These are phyloP conservation scores for Ustilago curta DNA, from an alignment of 1,284 basidiomycete genomes.

Conservation along the genomic window DNA sequence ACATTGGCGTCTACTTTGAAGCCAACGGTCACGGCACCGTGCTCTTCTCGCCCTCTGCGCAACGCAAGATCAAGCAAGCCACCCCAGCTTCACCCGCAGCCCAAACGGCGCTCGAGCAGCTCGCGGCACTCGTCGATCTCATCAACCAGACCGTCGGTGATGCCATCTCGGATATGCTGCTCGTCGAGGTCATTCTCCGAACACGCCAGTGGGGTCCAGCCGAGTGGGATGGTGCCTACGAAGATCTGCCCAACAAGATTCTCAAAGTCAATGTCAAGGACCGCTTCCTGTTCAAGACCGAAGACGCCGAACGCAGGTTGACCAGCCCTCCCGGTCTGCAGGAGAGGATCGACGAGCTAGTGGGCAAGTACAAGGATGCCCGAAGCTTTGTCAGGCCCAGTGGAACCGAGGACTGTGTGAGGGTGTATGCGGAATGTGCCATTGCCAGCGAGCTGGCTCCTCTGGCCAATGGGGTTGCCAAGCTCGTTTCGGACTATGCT, in stretches of 20 bases:
- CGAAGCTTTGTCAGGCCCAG: conserved; percentile 94
- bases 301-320: conserved; percentile 91
- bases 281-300: conserved; percentile 86
- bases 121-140: conserved; percentile 77
- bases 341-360: conserved; percentile 85
- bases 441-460: conserved; percentile 79
- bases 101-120: conserved; percentile 74
- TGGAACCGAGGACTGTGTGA: conserved; percentile 97
- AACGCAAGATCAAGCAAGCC: conserved; percentile 72
- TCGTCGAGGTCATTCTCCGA: conserved; percentile 91
- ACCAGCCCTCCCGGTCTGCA: conserved; percentile 85
- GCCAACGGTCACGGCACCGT: conserved; percentile 99
- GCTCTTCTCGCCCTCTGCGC: conserved; percentile 78
- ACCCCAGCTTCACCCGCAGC: conserved; percentile 82
- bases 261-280: conserved; percentile 93
- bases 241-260: conserved; percentile 94
- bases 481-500: conserved; percentile 55
- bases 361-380: conserved; percentile 83
- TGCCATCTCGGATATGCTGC: conserved; percentile 93
- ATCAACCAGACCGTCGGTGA: conserved; percentile 99
- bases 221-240: conserved; percentile 94
- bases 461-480: conserved; percentile 58
- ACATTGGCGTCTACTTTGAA: conserved; percentile 98
- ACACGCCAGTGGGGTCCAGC: conserved; percentile 73
- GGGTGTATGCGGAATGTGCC: conserved; percentile 94